Evolutionary conservation across 192 early-diverging fungal genomes (phyloP).

Genomic region (Podila clonocystis): DNA sequence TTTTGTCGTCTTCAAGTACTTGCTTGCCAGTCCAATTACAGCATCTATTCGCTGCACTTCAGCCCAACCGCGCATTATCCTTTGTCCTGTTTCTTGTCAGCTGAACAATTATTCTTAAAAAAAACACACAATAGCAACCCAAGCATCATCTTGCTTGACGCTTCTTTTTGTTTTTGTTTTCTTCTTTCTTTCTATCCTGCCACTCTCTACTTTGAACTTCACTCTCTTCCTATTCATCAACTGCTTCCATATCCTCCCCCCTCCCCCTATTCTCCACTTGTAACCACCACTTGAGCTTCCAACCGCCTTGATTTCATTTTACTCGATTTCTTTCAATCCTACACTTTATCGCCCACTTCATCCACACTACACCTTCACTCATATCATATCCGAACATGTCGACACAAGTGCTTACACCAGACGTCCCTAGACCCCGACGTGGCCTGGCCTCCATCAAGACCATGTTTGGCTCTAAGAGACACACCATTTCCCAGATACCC

Average conservation of each 20-base stretch:
- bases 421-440: conserved; percentile 25
- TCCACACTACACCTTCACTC: not conserved
- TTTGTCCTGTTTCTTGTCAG: conserved; percentile 6
- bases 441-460: conserved; percentile 46
- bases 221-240: not conserved
- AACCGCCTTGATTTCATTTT: too few species aligned
- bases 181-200: conserved; percentile 7
- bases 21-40: not conserved
- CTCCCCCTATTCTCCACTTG: too few species aligned
- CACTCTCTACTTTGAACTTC: not conserved
- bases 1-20: too few species aligned
- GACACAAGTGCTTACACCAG: conserved; percentile 17
- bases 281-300: not conserved
- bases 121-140: not conserved
- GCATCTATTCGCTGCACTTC: not conserved
- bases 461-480: conserved; percentile 44
- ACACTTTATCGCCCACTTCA: not conserved
- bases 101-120: not conserved
- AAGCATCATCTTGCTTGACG: not conserved
- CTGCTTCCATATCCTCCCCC: not conserved
- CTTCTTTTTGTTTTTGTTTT: conserved; percentile 1
- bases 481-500: conserved; percentile 31
- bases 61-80: conserved; percentile 1
- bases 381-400: conserved; percentile 16
- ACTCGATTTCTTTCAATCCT: not conserved